Percentiles rank a stretch among this genome's conserved stretches.
phyloP scores from a whole-genome alignment of 192 early-diverging fungal genomes.

The Coemansia javaensis region DNA sequence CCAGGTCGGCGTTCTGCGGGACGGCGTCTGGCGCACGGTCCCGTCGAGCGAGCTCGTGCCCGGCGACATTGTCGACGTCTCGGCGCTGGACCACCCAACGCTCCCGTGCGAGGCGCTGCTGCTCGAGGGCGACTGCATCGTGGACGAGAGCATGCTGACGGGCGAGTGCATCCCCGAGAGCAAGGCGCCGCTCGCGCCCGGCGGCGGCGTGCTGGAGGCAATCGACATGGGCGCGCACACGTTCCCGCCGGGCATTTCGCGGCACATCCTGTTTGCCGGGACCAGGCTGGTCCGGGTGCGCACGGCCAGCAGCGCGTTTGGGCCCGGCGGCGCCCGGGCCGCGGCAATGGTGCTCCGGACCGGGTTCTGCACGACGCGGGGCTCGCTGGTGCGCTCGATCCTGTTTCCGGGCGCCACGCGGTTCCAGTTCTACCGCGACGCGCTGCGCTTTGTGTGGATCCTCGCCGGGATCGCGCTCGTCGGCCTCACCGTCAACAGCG shows the following conservation, averaged over 20 bases:
- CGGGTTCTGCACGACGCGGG: conserved; percentile 96
- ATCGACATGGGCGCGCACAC: conserved; percentile 33
- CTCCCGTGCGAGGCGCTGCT: conserved; percentile 91
- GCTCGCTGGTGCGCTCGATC: conserved; percentile 90
- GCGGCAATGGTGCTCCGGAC: conserved; percentile 87
- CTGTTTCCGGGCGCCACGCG: conserved; percentile 94
- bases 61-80: conserved; percentile 86
- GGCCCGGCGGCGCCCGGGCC: conserved; percentile 49
- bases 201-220: conserved; percentile 2
- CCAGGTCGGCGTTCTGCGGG: conserved; percentile 61
- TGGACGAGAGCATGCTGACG: conserved; percentile 97
- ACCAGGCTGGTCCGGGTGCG: no score
- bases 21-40: conserved; percentile 37
- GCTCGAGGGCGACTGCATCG: conserved; percentile 88
- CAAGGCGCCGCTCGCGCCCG: conserved; percentile 62
- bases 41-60: conserved; percentile 77
- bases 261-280: conserved; percentile 85
- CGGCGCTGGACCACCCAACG: conserved; percentile 44
- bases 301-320: no score
- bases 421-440: conserved; percentile 95
- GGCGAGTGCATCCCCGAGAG: conserved; percentile 94
- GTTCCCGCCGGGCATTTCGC: conserved; percentile 56
- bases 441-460: conserved; percentile 93
- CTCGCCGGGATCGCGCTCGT: conserved; percentile 73
- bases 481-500: conserved; percentile 79